Evolutionary conservation across 2,329 filamentous ascomycete species (phyloP).

Genomic region (Xenosphaeropsis pyriputrescens): DNA sequence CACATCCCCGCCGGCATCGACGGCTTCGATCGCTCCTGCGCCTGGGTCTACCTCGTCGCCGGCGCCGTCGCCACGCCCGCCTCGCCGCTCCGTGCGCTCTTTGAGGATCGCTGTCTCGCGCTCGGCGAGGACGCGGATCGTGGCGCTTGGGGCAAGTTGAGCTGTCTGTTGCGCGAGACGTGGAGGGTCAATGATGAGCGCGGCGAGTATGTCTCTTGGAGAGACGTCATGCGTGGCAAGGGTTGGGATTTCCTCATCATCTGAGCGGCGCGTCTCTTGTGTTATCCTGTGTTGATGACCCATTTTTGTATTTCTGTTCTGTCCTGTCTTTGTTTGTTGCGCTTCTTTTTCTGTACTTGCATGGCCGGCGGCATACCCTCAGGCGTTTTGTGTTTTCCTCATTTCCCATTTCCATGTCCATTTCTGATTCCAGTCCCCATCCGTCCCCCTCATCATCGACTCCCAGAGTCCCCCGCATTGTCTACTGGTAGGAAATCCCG

Average conservation of each 20-base stretch:
- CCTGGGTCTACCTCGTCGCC: constrained; percentile 85
- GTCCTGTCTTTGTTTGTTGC: too few species aligned
- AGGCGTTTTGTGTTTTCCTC: too few species aligned
- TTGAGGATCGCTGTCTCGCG: constrained; percentile 58
- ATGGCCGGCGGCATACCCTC: too few species aligned
- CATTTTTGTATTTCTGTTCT: too few species aligned
- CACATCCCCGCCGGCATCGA: constrained; percentile 68
- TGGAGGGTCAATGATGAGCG: constrained; percentile 57
- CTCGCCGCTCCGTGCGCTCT: constrained; percentile 64
- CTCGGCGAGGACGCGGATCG: constrained; percentile 66
- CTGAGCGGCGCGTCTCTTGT: constrained; percentile 24
- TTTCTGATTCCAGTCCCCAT: too few species aligned
- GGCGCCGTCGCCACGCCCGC: constrained; percentile 61
- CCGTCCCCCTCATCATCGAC: too few species aligned
- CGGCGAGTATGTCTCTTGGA: constrained; percentile 73
- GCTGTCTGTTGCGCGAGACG: constrained; percentile 63
- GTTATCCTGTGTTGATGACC: too few species aligned
- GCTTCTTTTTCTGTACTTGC: too few species aligned
- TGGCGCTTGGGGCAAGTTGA: constrained; percentile 77
- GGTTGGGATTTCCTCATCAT: constrained; percentile 89
- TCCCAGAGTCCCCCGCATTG: too few species aligned
- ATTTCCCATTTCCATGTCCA: too few species aligned
- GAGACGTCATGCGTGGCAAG: constrained; percentile 84
- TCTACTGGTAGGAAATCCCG: too few species aligned
- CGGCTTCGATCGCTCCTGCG: constrained; percentile 80